Base-by-base conservation (phyloP, 2,329 filamentous ascomycete genomes). In the Microdochium trichocladiopsis region DNA sequence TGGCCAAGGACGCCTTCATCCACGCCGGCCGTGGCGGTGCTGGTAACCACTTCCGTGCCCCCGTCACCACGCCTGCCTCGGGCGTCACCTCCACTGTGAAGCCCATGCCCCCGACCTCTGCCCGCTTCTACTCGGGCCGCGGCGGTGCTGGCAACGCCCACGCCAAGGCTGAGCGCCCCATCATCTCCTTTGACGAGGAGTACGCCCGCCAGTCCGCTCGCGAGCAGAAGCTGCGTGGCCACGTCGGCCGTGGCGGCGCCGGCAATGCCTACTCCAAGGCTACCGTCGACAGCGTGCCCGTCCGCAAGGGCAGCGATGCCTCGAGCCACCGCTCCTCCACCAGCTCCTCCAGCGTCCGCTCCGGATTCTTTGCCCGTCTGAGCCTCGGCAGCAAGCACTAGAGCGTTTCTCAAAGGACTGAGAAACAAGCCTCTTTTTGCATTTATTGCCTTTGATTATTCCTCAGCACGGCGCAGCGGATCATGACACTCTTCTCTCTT, bases 181-280 rank as follows among this genome's bases (percentile, higher is more conserved):
- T 80, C 60, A 77, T 86, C 68, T 79, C 76, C 54, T 88, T 88
- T 69, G 83, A 86, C 66, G 83, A 86, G 71, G 83, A 86, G 66
- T 79, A 82, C 60, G 69, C 75, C 59, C 75, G 77, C 56, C 77
- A 80, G 61, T 73, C 75, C 60, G 71, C 76, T 53, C 71, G 79
- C 51, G 75, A 76, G 62, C 71, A 74, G 57, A 69, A 75, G 60
- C 71, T 77, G 51, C 72, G 77, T 22, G 81, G 80, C 69, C 75
- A 83, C 67, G 78, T 85, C 58, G 83, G 83, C 55, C 80, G 83
- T 47, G 83, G 83, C 56, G 83, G 83, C 51, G 82, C 81, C 22
- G 83, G 82, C 56, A 87, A 87, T 71, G 62, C 74, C 57, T 71
- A 69, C 58, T 60, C 57, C 47, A 41, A 41, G 36, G 54, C 58